Base-by-base conservation (phyloP, 495 filamentous ascomycete species). In the Xylaria curta region DNA sequence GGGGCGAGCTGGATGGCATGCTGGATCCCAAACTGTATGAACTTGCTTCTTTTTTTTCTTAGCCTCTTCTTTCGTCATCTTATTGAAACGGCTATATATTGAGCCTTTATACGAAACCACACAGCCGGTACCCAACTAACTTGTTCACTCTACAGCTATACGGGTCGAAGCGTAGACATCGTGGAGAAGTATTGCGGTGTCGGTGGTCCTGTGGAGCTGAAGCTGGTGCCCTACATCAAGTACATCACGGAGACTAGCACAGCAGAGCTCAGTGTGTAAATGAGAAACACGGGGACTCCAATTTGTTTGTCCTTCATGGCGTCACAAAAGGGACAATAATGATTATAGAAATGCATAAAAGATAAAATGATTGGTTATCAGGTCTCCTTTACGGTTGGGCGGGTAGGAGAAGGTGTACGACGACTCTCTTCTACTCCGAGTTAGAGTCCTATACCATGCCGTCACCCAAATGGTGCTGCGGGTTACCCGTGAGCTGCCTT, bases 11-110 rank as follows among this genome's bases (percentile, higher is more conserved):
- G 49, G 93, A 97, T 71, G 77, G 75, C 61, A 85, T 98, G 81
- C 84, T 97, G 53, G 89, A 94, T 71, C 89, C 91, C 1, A 80
- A 81, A 68, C 87, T 88, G 54, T 97, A 91, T 91, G 71, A 92
- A 93, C 44, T 81, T 90, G 33, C 85, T 85, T 28, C 83, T 85
- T 38, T 38, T 38, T 31, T 44, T 49, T 63, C n/a, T n/a, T n/a
- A n/a, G 15, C 49, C 66, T 56, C 58, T 62, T 68, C 26, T 42
- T 61, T 58, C 61, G 9, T 54, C 33, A 59, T 15, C n/a, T 28
- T n/a, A 31, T 49, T 42, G 47, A 31, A 59, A 0, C 0, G 17
- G 21, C 54, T 59, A 59, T 26, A 19, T 26, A 19, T 24, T 51
- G n/a, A 24, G n/a, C n/a, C 49, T 51, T 4, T 15, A 54, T 36